Evolutionary conservation across 2,329 filamentous ascomycete species (phyloP).

Genomic region (Berkeleyomyces rouxiae): DNA sequence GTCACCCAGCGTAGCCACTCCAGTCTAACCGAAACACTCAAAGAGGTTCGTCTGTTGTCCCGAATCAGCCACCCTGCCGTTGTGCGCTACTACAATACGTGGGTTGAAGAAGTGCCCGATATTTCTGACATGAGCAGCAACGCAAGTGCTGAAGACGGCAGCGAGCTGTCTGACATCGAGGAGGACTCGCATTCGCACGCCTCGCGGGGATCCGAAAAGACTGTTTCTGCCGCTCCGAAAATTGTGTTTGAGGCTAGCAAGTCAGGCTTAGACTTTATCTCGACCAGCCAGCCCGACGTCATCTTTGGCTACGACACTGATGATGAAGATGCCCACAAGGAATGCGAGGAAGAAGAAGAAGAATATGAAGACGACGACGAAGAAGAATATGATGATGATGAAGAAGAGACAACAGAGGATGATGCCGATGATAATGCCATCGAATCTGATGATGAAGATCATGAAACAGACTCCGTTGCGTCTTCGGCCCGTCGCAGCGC

Average conservation of each 20-base stretch:
- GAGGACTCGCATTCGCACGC: slow-evolving; percentile 19
- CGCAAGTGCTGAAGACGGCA: slow-evolving; percentile 38
- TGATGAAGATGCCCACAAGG: slow-evolving; percentile 22
- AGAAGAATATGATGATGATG: slow-evolving; percentile 23
- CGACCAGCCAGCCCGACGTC: slow-evolving; percentile 36
- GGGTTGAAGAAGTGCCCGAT: slow-evolving; percentile 57
- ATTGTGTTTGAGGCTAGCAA: slow-evolving; percentile 46
- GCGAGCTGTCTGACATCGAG: slow-evolving; percentile 23
- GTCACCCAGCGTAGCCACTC: slow-evolving; percentile 68
- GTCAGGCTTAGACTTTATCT: slow-evolving; percentile 75
- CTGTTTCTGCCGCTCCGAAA: slow-evolving; percentile 16
- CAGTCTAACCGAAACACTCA: slow-evolving; percentile 58
- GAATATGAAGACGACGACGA: slow-evolving; percentile 24
- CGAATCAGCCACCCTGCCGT: slow-evolving; percentile 74
- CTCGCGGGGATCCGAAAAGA: slow-evolving; percentile 18
- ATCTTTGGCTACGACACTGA: slow-evolving; percentile 51
- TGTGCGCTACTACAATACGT: slow-evolving; percentile 88
- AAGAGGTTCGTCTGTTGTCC: slow-evolving; percentile 79
- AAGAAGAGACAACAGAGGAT: not conserved
- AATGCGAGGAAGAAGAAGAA: slow-evolving; percentile 22
- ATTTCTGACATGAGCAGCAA: slow-evolving; percentile 26
- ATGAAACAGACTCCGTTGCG: not conserved
- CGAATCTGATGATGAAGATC: not conserved
- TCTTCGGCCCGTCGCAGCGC: not conserved
- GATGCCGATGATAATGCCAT: slow-evolving; percentile 23